Base-by-base conservation (phyloP, 768 basidiomycete genomes). In the Hortiboletus campestris region DNA sequence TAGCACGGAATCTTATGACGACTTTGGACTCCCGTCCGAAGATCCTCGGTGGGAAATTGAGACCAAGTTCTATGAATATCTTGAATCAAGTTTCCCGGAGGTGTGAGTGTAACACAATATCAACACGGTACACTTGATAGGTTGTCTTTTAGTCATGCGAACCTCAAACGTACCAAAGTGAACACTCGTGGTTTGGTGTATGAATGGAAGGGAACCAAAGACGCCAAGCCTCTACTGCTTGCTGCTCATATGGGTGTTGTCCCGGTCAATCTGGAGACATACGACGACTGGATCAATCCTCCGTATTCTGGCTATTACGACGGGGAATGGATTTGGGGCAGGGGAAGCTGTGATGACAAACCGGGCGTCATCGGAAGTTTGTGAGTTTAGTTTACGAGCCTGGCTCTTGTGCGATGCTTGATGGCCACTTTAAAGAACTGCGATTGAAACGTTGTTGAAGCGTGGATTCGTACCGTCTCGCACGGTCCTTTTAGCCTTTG, bases 161-260 rank as follows among this genome's bases (percentile, higher is more conserved):
- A 70, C 28, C 74, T 87, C 6, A 58, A 74, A 40, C 75, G 84
- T 44, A 80, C 80, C 11, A 79, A 78, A 56, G 76, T 87, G 53
- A 84, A 84, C 60, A 84, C 80, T 0, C 84, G 80, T 46, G 85
- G 81, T 0, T 72, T 86, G n/a, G 70, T 87, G 2, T 84, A 81
- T 63, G 76, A 78, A 20, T 86, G 84, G 84, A 70, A 78, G 45
- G 85, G 85, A 14, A 74, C 75, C 19, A 74, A 82, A 46, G 50
- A 72, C 12, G 67, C 81, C 45, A 85, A 85, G 64, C 87, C 84
- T 0, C 57, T 85, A 2, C 71, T 87, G 12, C 69, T 82, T 25
- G 67, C 77, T 14, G 80, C 77, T 14, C 82, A 84, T 60, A 56
- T 58, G 54, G 82, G 83, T 40, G 80, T 82, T 14, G 82, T 82